These are phyloP conservation scores for Malus fusca DNA, from an alignment of 306 rosid genomes.

Conservation along the genomic window DNA sequence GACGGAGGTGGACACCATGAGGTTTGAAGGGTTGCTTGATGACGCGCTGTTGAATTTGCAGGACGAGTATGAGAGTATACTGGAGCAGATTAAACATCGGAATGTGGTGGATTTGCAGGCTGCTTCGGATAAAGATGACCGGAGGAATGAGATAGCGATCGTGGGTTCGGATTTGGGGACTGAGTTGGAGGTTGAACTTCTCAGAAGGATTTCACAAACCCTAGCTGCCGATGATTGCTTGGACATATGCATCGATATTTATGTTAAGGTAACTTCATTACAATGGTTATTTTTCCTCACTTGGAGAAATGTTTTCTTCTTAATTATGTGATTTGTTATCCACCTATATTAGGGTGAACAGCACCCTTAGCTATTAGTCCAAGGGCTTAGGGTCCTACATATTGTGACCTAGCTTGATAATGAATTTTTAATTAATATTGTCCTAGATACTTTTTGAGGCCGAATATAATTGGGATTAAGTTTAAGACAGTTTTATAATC, in stretches of 20 bases:
- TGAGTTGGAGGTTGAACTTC: conserved; percentile 47
- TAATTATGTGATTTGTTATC: neutral
- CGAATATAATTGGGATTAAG: no score
- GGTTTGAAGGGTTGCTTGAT: conserved; percentile 74
- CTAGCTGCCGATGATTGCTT: conserved; percentile 71
- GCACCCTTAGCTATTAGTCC: neutral
- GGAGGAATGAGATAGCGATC: neutral
- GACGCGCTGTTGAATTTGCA: conserved; percentile 65
- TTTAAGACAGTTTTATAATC: neutral
- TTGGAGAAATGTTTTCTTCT: neutral
- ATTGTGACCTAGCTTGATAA: neutral
- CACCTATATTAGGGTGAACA: neutral
- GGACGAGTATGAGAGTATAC: conserved; percentile 60
- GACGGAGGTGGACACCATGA: conserved; percentile 65
- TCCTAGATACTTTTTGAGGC: no score
- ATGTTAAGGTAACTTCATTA: conserved; percentile 48
- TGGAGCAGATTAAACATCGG: conserved; percentile 46
- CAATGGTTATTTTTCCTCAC: neutral
- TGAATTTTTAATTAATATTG: no score
- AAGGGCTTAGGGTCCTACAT: neutral
- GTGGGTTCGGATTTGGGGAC: conserved; percentile 41
- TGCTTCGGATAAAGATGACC: conserved; percentile 3
- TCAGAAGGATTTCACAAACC: conserved; percentile 46
- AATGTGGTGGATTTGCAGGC: conserved; percentile 13
- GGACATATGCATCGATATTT: conserved; percentile 84